Evolutionary conservation across 2,329 filamentous ascomycete genomes (phyloP).

Genomic region (Fusarium nelsonii): DNA sequence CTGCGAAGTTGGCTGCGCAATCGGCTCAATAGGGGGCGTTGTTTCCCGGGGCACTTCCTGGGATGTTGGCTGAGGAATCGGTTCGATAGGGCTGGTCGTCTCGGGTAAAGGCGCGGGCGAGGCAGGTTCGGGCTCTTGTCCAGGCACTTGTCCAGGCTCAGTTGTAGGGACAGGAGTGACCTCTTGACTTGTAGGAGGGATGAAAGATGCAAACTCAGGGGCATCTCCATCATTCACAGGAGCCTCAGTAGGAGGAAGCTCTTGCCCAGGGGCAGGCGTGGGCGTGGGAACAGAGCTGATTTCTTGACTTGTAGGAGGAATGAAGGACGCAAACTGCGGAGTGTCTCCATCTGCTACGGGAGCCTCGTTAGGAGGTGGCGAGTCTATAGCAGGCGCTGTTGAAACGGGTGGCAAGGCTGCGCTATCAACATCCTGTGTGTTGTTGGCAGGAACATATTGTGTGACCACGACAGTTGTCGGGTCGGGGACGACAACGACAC

Average conservation of each 20-base stretch:
- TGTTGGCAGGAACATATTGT: constrained; percentile 32
- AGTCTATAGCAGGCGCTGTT: constrained; percentile 20
- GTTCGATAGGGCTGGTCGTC: constrained; percentile 10
- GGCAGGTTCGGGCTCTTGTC: constrained; percentile 22
- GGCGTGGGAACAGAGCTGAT: constrained; percentile 23
- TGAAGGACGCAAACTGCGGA: constrained; percentile 37
- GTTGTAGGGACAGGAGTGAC: constrained; percentile 18
- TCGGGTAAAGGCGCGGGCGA: constrained; percentile 9
- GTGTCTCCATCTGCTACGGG: constrained; percentile 18
- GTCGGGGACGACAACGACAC: constrained; percentile 28
- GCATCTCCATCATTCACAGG: constrained; percentile 13
- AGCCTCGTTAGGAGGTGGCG: constrained; percentile 10
- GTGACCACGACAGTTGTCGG: constrained; percentile 37
- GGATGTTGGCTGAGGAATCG: constrained; percentile 14
- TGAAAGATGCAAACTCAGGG: constrained; percentile 36
- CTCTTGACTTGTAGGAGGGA: constrained; percentile 26
- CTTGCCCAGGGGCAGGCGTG: constrained; percentile 23
- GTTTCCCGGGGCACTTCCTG: constrained; percentile 14
- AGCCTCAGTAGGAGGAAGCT: constrained; percentile 7
- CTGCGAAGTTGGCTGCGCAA: constrained; percentile 13
- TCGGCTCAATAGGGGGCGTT: constrained; percentile 11
- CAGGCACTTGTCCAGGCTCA: constrained; percentile 14
- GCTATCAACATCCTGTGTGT: constrained; percentile 17
- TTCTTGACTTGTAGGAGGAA: constrained; percentile 26
- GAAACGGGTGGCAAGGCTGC: constrained; percentile 19